These are phyloP conservation scores for Ceratocystis variospora DNA, from an alignment of 2,329 filamentous ascomycete species.

Conservation along the genomic window DNA sequence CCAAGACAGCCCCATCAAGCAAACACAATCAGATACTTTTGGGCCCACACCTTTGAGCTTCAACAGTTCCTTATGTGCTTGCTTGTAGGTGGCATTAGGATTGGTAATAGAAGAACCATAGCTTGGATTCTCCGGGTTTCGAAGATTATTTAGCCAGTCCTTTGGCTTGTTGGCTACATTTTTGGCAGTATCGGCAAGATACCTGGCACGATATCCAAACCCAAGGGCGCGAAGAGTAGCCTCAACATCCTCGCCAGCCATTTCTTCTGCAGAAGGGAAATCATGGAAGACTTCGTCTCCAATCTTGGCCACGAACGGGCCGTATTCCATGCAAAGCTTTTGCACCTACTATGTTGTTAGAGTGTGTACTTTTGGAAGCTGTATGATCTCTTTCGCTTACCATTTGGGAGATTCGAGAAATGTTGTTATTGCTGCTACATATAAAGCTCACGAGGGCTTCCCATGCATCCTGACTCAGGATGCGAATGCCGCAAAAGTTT, in stretches of 20 bases:
- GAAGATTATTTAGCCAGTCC: slow-evolving; percentile 63
- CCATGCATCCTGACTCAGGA: slow-evolving; percentile 91
- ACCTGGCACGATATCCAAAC: slow-evolving; percentile 89
- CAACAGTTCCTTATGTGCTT: slow-evolving; percentile 68
- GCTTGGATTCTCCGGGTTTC: slow-evolving; percentile 60
- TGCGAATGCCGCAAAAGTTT: slow-evolving; percentile 79
- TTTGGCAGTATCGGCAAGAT: slow-evolving; percentile 72
- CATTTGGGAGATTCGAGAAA: slow-evolving; percentile 89
- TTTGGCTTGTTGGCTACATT: slow-evolving; percentile 56
- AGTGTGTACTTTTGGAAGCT: not conserved
- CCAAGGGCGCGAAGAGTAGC: slow-evolving; percentile 65
- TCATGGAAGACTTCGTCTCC: slow-evolving; percentile 66
- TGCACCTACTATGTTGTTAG: slow-evolving; percentile 41
- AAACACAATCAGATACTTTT: slow-evolving; percentile 94
- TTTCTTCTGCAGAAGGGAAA: slow-evolving; percentile 62
- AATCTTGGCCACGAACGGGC: slow-evolving; percentile 57
- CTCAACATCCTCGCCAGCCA: slow-evolving; percentile 67
- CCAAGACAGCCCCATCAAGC: slow-evolving; percentile 92
- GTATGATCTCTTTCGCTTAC: slow-evolving; percentile 30
- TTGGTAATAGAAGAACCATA: slow-evolving; percentile 30
- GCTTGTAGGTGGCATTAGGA: slow-evolving; percentile 50
- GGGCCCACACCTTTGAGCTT: slow-evolving; percentile 78
- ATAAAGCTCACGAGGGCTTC: slow-evolving; percentile 90
- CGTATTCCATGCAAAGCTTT: slow-evolving; percentile 80
- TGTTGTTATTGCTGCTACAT: slow-evolving; percentile 98